phyloP scores from a whole-genome alignment of 1,284 basidiomycete species.

The Boletus albobrunnescens region DNA sequence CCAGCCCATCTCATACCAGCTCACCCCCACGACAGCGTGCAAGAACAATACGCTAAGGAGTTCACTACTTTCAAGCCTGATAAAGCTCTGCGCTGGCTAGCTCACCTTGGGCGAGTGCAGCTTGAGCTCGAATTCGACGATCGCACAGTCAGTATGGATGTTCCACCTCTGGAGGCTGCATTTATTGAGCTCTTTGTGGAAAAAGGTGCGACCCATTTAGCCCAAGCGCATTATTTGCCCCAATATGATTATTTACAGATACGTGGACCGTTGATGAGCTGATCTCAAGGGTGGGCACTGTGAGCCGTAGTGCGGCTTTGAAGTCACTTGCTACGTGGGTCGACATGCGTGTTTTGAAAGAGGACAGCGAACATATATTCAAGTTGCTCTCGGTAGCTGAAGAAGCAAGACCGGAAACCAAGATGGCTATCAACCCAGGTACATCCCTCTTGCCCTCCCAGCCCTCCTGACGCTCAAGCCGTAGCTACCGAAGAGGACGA shows the following conservation, averaged over 20 bases:
- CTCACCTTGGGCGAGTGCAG: constrained; percentile 78
- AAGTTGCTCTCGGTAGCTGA: constrained; percentile 61
- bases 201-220: constrained; percentile 42
- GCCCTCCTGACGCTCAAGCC: constrained; percentile 8
- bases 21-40: constrained; percentile 47
- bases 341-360: constrained; percentile 74
- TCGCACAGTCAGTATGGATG: constrained; percentile 69
- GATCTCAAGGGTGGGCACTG: constrained; percentile 55
- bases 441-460: constrained; percentile 8
- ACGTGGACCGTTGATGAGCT: constrained; percentile 69
- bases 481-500: constrained; percentile 40
- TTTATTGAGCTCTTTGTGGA: constrained; percentile 83
- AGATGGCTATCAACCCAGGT: constrained; percentile 35
- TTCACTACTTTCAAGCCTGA: constrained; percentile 84
- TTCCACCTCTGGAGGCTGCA: constrained; percentile 83
- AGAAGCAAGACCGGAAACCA: constrained; percentile 29
- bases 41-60: constrained; percentile 71
- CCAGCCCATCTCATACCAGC: neutral
- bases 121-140: constrained; percentile 80
- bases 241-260: constrained; percentile 39
- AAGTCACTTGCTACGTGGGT: constrained; percentile 83
- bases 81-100: constrained; percentile 82
- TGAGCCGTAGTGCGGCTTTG: constrained; percentile 59
- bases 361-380: constrained; percentile 56
- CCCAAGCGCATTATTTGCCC: neutral